Conservation (phyloP, 2,329 filamentous ascomycete genomes). For the Fusarium guadeloupense region DNA sequence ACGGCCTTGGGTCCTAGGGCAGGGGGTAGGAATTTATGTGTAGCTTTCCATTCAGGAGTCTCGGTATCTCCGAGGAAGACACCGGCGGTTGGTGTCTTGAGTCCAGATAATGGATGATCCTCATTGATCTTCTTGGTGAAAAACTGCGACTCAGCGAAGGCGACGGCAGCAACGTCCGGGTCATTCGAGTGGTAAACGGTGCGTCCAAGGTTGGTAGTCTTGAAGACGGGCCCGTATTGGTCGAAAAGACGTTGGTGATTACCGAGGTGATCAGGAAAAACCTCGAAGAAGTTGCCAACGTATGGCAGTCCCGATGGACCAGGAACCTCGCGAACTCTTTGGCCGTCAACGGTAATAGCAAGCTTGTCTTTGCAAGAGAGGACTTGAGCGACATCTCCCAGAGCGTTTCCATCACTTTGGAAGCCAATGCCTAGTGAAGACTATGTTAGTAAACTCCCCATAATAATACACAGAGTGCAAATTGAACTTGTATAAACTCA, state of each 20-base stretch:
- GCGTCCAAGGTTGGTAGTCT: slow-evolving; percentile 61
- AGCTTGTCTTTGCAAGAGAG: slow-evolving; percentile 48
- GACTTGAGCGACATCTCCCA: background rate
- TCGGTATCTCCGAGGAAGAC: slow-evolving; percentile 61
- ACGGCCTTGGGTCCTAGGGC: slow-evolving; percentile 68
- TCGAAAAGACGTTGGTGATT: slow-evolving; percentile 65
- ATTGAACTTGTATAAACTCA: no score
- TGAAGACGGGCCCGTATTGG: slow-evolving; percentile 61
- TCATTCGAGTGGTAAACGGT: slow-evolving; percentile 61
- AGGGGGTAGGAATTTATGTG: slow-evolving; percentile 70
- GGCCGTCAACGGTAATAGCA: slow-evolving; percentile 59
- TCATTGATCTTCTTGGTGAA: slow-evolving; percentile 64
- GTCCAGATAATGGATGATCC: slow-evolving; percentile 56
- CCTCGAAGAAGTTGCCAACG: slow-evolving; percentile 63
- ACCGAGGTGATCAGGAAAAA: slow-evolving; percentile 66
- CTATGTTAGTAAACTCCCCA: background rate
- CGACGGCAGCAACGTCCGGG: slow-evolving; percentile 55
- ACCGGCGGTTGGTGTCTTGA: slow-evolving; percentile 54
- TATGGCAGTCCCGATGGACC: slow-evolving; percentile 58
- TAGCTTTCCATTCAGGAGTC: slow-evolving; percentile 57
- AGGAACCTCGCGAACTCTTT: slow-evolving; percentile 58
- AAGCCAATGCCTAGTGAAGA: background rate
- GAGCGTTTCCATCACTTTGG: background rate
- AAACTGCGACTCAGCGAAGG: slow-evolving; percentile 59
- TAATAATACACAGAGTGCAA: background rate